Percentiles rank a stretch among this genome's conserved stretches.
Conservation (phyloP, 2,329 filamentous ascomycete genomes). For the Calonectria henricotiae region DNA sequence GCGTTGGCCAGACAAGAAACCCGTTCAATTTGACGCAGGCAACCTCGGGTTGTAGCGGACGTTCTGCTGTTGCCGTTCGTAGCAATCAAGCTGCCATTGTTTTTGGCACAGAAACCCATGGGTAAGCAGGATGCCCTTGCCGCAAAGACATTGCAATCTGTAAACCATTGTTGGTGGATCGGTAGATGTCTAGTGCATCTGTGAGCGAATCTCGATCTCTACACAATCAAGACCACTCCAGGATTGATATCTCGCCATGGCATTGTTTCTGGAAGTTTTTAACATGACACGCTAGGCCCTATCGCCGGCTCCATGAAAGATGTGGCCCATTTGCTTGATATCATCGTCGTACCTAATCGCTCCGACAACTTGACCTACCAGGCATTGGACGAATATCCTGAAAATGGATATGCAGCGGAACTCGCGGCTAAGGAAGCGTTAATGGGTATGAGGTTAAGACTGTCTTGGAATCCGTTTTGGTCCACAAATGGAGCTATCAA, state of each 20-base stretch:
- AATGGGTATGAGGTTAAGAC: slow-evolving; percentile 31
- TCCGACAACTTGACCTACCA: slow-evolving; percentile 33
- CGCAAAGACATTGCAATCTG: background rate
- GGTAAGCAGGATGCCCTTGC: background rate
- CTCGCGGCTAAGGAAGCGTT: slow-evolving; percentile 17
- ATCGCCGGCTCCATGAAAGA: slow-evolving; percentile 30
- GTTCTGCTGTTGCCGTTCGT: slow-evolving; percentile 24
- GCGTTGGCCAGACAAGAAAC: slow-evolving; percentile 35
- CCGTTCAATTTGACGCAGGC: slow-evolving; percentile 35
- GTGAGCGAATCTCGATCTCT: slow-evolving; percentile 19
- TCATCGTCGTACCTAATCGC: slow-evolving; percentile 23
- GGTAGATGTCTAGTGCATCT: slow-evolving; percentile 28
- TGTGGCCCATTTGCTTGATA: slow-evolving; percentile 29
- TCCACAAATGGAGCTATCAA: slow-evolving; percentile 31
- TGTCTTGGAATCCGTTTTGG: slow-evolving; percentile 36
- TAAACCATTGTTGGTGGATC: background rate
- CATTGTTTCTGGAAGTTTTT: slow-evolving; percentile 33
- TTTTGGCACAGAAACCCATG: slow-evolving; percentile 34
- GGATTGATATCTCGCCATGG: slow-evolving; percentile 35
- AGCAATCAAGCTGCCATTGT: slow-evolving; percentile 35
- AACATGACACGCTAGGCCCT: slow-evolving; percentile 29
- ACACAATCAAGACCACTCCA: slow-evolving; percentile 31
- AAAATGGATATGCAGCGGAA: slow-evolving; percentile 12
- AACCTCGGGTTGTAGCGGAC: slow-evolving; percentile 34
- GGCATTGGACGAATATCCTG: slow-evolving; percentile 16